Percentiles rank a stretch among this genome's conserved stretches.
These are phyloP conservation scores for Vitis labrusca DNA, from an alignment of 164 flowering plant species.

Conservation along the genomic window DNA sequence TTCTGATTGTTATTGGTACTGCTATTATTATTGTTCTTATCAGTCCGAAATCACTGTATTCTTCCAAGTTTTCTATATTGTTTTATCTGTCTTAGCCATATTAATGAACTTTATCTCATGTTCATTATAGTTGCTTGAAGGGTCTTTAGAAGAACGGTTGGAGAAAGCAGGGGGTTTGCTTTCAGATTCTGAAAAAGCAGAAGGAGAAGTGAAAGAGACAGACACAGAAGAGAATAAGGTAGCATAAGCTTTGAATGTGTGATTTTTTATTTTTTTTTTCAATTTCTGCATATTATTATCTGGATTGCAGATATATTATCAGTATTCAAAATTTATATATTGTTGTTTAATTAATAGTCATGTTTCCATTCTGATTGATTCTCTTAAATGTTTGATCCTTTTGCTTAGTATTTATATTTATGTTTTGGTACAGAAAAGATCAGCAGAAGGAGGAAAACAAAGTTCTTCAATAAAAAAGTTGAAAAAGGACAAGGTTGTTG, in stretches of 20 bases:
- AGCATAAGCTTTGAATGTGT: neutral
- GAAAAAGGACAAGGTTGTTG: constrained; percentile 83
- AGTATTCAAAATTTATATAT: neutral
- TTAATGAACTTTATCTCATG: neutral
- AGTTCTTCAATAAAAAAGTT: constrained; percentile 68
- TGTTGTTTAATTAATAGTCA: neutral
- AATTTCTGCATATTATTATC: neutral
- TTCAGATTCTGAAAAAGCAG: constrained; percentile 75
- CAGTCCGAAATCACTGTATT: neutral
- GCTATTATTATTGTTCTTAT: neutral
- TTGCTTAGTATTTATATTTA: neutral
- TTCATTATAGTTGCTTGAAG: constrained; percentile 78
- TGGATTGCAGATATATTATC: neutral
- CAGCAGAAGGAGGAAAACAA: constrained; percentile 86
- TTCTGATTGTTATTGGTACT: too few relatives aligned
- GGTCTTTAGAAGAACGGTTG: constrained; percentile 81
- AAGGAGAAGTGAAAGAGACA: constrained; percentile 80
- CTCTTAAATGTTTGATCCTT: neutral
- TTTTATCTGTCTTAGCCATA: neutral
- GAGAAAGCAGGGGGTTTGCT: constrained; percentile 75
- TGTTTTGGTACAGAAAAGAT: constrained; percentile 57
- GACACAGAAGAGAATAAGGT: constrained; percentile 90
- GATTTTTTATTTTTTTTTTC: neutral
- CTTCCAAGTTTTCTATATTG: neutral
- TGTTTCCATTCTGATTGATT: neutral